Percentiles rank a stretch among this genome's conserved stretches.
These are phyloP conservation scores for Dactylellina drechsleri DNA, from an alignment of 2,329 filamentous ascomycete genomes.

Conservation along the genomic window DNA sequence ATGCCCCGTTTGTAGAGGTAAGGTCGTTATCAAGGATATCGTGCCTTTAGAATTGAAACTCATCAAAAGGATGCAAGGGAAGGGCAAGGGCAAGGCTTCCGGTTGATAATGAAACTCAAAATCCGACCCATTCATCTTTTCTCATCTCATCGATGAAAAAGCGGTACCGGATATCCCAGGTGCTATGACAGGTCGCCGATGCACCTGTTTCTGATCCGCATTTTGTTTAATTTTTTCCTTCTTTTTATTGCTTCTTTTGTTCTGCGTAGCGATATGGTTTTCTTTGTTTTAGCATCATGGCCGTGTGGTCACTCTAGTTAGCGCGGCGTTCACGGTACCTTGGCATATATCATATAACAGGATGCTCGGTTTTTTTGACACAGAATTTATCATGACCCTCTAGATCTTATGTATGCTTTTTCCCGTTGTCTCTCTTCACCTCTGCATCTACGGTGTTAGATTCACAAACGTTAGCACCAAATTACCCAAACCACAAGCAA, in stretches of 20 bases:
- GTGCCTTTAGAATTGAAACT: constrained; percentile 58
- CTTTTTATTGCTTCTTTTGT: background rate
- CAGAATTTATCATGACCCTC: too few relatives aligned
- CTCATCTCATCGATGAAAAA: background rate
- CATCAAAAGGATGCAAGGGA: constrained; percentile 55
- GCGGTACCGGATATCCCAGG: background rate
- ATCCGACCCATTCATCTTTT: too few relatives aligned
- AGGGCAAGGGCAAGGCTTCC: constrained; percentile 52
- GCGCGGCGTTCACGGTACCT: background rate
- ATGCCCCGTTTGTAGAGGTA: constrained; percentile 58
- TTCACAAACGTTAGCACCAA: too few relatives aligned
- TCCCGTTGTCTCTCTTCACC: too few relatives aligned
- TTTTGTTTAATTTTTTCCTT: background rate
- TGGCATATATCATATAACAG: too few relatives aligned
- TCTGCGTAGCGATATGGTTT: too few relatives aligned
- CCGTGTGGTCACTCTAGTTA: background rate
- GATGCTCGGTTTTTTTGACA: too few relatives aligned
- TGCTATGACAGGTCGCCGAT: background rate
- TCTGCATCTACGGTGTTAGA: too few relatives aligned
- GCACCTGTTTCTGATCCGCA: too few relatives aligned
- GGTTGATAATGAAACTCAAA: background rate
- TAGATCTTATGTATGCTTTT: too few relatives aligned
- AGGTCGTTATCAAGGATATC: constrained; percentile 58
- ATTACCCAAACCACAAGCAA: too few relatives aligned
- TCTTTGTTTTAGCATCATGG: too few relatives aligned